These are phyloP conservation scores for Oxyria digyna DNA, from an alignment of 148 eudicot species.

Conservation along the genomic window DNA sequence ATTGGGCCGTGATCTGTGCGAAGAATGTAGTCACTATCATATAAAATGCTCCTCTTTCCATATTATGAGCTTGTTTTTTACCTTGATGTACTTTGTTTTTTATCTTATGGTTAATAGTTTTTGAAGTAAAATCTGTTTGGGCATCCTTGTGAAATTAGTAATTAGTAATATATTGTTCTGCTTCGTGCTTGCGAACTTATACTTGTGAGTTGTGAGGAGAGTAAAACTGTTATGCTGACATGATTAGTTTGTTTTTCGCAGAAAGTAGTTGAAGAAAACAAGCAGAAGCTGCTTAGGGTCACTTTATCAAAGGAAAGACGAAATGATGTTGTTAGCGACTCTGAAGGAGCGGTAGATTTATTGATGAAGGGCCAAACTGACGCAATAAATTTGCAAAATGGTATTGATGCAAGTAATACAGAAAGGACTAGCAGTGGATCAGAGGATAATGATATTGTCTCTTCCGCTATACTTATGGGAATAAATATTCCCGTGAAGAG, in stretches of 20 bases:
- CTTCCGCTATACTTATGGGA: slow-evolving; percentile 80
- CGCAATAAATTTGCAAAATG: slow-evolving; percentile 73
- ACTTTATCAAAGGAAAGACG: slow-evolving; percentile 54
- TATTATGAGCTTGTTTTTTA: background rate
- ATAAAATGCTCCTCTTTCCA: background rate
- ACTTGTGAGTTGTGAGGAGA: background rate
- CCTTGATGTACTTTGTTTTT: background rate
- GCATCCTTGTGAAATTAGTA: background rate
- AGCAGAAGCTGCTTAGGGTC: slow-evolving; percentile 40
- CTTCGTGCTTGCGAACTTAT: background rate
- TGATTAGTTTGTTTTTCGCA: slow-evolving; percentile 21
- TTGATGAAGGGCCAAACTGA: slow-evolving; percentile 68
- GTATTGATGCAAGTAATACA: slow-evolving; percentile 34
- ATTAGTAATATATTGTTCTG: background rate
- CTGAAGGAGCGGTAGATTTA: slow-evolving; percentile 29
- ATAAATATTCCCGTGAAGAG: slow-evolving; percentile 67
- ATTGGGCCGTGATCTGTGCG: background rate
- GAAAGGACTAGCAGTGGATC: slow-evolving; percentile 56
- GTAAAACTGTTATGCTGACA: background rate
- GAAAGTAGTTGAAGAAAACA: slow-evolving; percentile 70
- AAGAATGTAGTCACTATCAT: background rate
- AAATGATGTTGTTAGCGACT: slow-evolving; percentile 18
- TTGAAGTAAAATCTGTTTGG: background rate
- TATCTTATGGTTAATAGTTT: background rate
- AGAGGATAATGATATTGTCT: slow-evolving; percentile 48